Evolutionary conservation across 257 asterid species (phyloP), one percentile per base, ranked within the genome.

Genomic region (Solanum gandarillasii): DNA sequence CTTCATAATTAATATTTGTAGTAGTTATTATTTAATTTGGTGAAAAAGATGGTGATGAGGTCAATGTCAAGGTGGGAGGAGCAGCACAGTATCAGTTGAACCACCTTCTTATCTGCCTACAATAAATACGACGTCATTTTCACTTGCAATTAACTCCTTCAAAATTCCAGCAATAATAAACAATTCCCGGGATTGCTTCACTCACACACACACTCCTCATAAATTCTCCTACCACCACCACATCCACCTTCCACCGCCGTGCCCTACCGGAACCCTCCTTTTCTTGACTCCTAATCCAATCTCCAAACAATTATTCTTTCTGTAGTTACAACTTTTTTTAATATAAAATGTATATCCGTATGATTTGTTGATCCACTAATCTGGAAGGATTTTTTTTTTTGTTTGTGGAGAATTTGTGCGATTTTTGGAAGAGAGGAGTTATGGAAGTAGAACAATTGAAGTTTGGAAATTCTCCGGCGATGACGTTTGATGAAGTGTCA

Each of bases 401-500:
- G 3, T 72, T 73, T 74, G 11, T 35, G n/a, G 65, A 79, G 58
- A 23, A 39, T 18, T 86, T 78, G 62, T 78, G 62, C 13, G 62
- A 16, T 7, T 13, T 25, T 81, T 81, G 85, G 12, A 67, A 4
- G 18, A 32, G 21, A 14, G 21, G 48, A 29, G n/a, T 25, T 75
- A 93, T 93, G 96, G 95, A 91, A 87, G 86, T 85, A 89, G 93
- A 90, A 89, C 90, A 60, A 20, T 83, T 78, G 85, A 88, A 84
- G 89, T 12, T 88, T 87, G 92, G 84, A 85, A 91, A 90, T 91
- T 89, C 88, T 35, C 16, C 91, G 75, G 72, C 92, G 48, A 92
- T 91, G 98, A 89, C 96, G 90, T 91, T 91, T 87, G 98, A 93
- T 73, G 98, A 96, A 85, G 89, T 83, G 67, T 93, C 98, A 38